Base-by-base conservation (phyloP, 129 eudicot genomes). In the Heracleum sosnowskyi region DNA sequence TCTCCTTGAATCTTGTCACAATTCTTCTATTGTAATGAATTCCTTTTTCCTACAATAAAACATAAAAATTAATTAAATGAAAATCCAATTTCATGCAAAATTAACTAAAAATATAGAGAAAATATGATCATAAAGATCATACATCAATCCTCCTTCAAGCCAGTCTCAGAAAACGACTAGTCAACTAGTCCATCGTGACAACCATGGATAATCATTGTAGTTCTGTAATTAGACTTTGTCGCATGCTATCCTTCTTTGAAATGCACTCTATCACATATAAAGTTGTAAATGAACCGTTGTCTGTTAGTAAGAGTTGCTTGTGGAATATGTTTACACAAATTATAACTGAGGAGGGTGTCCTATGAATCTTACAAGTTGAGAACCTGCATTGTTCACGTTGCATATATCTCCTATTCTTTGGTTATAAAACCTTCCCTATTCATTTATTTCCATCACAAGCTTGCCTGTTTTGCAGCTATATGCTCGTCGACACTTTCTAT, bases 401-500 rank as follows among this genome's bases (percentile, higher is more conserved):
- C 68, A 9, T 60, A 60, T 60, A 60, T 60, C 26, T 57, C 5
- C 68, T 60, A n/a, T 60, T 7, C 33, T n/a, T 60, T 73, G 8
- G 79, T 77, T 37, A 24, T 73, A 53, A 69, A 76, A 33, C 49
- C 28, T n/a, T 76, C 68, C 31, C 44, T 8, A 35, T 60, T n/a
- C 12, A 60, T 22, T n/a, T n/a, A 26, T 9, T 57, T n/a, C 12
- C 40, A 26, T 9, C n/a, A 22, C 55, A 18, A 12, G 29, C 82
- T 78, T 74, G 62, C 73, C 60, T 7, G 74, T 57, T 80, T 15
- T 22, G 78, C 93, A 92, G 99, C 86, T 96, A 41, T 96, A 90
- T 60, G 97, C 99, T 53, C 91, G 99, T 45, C 87, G 99, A 68
- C 99, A 96, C 85, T 96, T 96, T 80, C 73, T 96, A 79, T 91